Base-by-base conservation (phyloP, 805 yeast genomes). In the Candida germanica region DNA sequence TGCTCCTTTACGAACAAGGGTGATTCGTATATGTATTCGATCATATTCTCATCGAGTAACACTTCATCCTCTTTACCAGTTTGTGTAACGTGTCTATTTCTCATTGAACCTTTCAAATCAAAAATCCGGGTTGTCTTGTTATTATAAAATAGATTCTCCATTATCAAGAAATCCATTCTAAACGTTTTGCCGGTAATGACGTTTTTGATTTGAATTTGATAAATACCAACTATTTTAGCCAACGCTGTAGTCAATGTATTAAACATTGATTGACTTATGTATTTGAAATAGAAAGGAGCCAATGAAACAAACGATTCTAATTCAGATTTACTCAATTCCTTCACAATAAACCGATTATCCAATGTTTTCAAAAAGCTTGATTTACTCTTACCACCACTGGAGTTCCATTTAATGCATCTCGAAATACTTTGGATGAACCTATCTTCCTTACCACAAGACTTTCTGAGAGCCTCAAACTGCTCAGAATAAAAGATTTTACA, bases 51-150 rank as follows among this genome's bases (percentile, higher is more conserved):
- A 59, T 93, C 99, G 37, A 93, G 62, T 17, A 93, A 64, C 1
- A 93, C 99, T 58, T 93, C 98, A 53, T 93, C 88, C 44, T 84
- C 96, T 52, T 79, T 82, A 5, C 98, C 98, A 0, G 98, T 94
- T 56, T 91, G 96, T 48, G 89, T 83, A 24, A 91, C 98, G 52
- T 91, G 97, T 46, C 99, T 72, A 59, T 93, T 93, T 43, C 98
- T 70, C 98, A 93, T 93, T 0, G 98, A 89, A 0, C 99, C 99
- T 58, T 93, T 93, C 59, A 93, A 73, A 59, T 93, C 99, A 61
- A 93, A 93, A 31, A 91, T 88, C 44, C 97, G 66, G 10, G 87
- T 71, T 39, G 89, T 83, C 47, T 82, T 83, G 37, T 80, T 73
- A 46, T 85, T 83, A 58, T 88, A 91, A 53, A 93, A 93, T 39